Percentiles rank a stretch among this genome's conserved stretches.
Evolutionary conservation across 139 green algal genomes (phyloP).

Genomic region (Coelastrella sp.): DNA sequence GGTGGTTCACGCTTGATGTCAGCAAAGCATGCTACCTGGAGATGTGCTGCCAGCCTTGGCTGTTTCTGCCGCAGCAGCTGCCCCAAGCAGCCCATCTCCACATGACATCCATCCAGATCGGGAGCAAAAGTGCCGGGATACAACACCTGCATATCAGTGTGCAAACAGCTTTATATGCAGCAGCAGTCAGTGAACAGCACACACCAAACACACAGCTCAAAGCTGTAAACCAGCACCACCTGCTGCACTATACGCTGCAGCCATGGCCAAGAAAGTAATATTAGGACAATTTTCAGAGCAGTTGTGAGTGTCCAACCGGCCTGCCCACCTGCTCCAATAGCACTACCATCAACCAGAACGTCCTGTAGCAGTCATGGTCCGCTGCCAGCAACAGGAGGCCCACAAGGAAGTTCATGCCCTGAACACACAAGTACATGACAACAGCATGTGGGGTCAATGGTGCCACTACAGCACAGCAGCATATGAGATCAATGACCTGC

Average conservation of each 20-base stretch:
- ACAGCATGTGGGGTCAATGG: not conserved
- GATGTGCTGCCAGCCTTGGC: slow-evolving; percentile 64
- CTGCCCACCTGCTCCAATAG: slow-evolving; percentile 31
- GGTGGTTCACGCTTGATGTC: not conserved
- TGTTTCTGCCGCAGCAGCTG: slow-evolving; percentile 65
- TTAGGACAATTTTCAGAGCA: no score
- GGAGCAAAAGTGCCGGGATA: slow-evolving; percentile 73
- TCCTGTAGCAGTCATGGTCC: slow-evolving; percentile 29
- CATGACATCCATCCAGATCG: slow-evolving; percentile 81
- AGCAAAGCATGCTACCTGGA: slow-evolving; percentile 30
- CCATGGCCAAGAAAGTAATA: not conserved
- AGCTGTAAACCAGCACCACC: not conserved
- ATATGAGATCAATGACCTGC: not conserved
- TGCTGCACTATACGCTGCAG: not conserved
- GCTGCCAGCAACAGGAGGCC: slow-evolving; percentile 56
- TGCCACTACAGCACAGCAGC: not conserved
- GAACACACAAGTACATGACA: slow-evolving; percentile 27
- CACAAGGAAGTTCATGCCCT: slow-evolving; percentile 74
- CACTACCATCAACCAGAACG: slow-evolving; percentile 41
- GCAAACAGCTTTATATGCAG: slow-evolving; percentile 1
- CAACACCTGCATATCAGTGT: slow-evolving; percentile 48
- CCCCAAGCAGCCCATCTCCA: slow-evolving; percentile 79
- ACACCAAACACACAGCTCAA: not conserved
- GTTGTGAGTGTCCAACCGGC: no score
- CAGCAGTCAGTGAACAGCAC: not conserved